Evolutionary conservation across 2,329 filamentous ascomycete genomes (phyloP).

Genomic region (Epichloe uncinata): DNA sequence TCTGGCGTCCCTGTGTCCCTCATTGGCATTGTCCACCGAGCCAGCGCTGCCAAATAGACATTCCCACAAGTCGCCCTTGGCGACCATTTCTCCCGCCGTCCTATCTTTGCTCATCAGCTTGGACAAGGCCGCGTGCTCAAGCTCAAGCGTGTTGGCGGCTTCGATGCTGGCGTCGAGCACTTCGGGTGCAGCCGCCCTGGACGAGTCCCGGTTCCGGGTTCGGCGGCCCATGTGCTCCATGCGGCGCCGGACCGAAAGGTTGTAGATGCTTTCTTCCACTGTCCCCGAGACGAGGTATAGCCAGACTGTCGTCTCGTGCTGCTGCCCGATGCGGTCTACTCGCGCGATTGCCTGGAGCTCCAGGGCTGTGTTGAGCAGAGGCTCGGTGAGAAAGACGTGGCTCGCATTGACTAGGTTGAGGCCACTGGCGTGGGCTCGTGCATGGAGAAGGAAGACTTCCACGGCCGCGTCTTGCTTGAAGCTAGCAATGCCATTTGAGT

Average conservation of each 20-base stretch:
- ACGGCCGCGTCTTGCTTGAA: conserved; percentile 64
- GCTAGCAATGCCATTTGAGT: conserved; percentile 51
- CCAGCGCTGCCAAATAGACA: conserved; percentile 63
- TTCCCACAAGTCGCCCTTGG: conserved; percentile 69
- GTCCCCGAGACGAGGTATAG: conserved; percentile 86
- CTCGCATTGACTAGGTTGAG: conserved; percentile 87
- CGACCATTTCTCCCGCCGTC: conserved; percentile 66
- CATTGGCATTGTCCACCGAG: conserved; percentile 13
- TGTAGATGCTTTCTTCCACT: conserved; percentile 84
- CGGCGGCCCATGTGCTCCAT: conserved; percentile 57
- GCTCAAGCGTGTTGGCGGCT: conserved; percentile 69
- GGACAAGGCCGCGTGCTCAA: conserved; percentile 59
- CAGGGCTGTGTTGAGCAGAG: conserved; percentile 81
- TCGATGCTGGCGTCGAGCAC: conserved; percentile 55
- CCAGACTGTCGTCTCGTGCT: conserved; percentile 82
- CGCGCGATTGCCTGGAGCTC: conserved; percentile 92
- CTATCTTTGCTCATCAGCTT: conserved; percentile 58
- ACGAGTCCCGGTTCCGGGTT: conserved; percentile 1
- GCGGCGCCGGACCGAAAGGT: conserved; percentile 66
- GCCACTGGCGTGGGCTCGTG: conserved; percentile 75
- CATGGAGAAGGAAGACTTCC: conserved; percentile 82
- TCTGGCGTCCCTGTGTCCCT: conserved; percentile 12
- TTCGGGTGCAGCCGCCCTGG: conserved; percentile 25
- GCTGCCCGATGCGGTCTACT: conserved; percentile 88
- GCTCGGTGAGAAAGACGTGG: conserved; percentile 90